Evolutionary conservation across 1,284 basidiomycete species (phyloP), one percentile per base, ranked within the genome.

Genomic region (Boletellus dicymbophilus): DNA sequence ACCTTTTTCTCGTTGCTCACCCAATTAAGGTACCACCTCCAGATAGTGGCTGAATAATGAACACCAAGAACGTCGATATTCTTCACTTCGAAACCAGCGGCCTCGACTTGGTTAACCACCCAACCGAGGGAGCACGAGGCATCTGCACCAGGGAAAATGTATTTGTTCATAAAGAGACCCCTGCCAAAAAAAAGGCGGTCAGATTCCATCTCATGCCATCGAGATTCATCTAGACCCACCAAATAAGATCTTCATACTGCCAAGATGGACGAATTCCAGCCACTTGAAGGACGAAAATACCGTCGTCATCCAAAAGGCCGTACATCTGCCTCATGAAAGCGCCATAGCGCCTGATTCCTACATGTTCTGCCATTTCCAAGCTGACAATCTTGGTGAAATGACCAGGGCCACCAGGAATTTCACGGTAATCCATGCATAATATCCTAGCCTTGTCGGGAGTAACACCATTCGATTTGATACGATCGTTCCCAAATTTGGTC

Each of bases 321-420:
- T 98, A 98, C 51, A 99, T 85, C 70, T 98, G 92, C 28, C 78
- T 77, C 59, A 99, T 79, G 84, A 97, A 99, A 37, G 86, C 72
- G 41, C 82, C 81, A 72, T 99, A 99, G 54, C 94, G 90, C 59
- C 93, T 86, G 67, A 99, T 87, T 52, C 96, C 96, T 56, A 99
- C 97, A 65, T 98, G 95, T 84, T 99, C 97, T 31, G 96, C 96
- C 96, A 99, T 99, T 74, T 99, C 96, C 60, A 99, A 81, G 60
- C 87, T 89, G 45, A 96, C 93, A 56, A 99, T 99, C 79, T 99
- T 99, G 68, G 84, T 90, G 70, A 90, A 99, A 50, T 84, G 83
- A 48, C 87, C 90, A 49, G 82, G 80, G 23, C 84, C 81, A 40
- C 83, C 82, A 33, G 94, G 94, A 58, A 98, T 91, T 53, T 98